These are phyloP conservation scores for Solanum hybrid DNA, from an alignment of 305 asterid species.

Conservation along the genomic window DNA sequence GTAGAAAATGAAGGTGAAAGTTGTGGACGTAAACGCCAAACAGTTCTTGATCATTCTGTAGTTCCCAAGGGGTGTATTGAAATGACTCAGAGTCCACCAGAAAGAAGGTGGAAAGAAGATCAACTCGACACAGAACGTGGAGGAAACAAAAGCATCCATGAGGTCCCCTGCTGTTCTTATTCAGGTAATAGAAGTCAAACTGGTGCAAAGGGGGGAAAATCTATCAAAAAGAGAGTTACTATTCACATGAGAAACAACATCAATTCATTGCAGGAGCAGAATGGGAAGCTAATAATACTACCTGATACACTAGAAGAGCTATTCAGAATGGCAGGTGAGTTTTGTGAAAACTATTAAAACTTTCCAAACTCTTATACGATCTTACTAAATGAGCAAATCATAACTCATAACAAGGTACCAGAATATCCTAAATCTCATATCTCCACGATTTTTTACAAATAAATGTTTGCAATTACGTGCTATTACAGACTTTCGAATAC, in stretches of 20 bases:
- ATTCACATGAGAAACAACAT: conserved; percentile 36
- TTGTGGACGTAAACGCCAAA: conserved; percentile 22
- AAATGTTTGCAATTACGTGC: neutral
- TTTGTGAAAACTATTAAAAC: neutral
- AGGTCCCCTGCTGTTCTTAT: conserved; percentile 13
- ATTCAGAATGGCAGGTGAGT: conserved; percentile 53
- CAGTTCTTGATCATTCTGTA: neutral
- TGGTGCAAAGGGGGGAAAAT: conserved; percentile 14
- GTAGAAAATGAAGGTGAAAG: conserved; percentile 43
- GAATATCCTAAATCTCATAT: neutral
- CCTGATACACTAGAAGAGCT: conserved; percentile 70
- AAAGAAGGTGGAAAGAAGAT: neutral
- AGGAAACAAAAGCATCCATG: conserved; percentile 30
- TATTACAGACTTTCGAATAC: neutral
- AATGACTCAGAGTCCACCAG: neutral
- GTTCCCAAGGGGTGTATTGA: neutral
- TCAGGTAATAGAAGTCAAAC: conserved; percentile 13
- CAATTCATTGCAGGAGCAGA: conserved; percentile 25
- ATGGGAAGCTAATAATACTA: conserved; percentile 49
- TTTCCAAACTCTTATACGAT: neutral
- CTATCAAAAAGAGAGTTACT: conserved; percentile 62
- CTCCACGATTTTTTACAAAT: neutral
- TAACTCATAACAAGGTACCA: neutral
- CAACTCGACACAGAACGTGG: conserved; percentile 35
- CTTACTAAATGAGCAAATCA: neutral